These are phyloP conservation scores for Paramecium sonneborni DNA, from an alignment of 73 alveolate genomes.

Conservation along the genomic window DNA sequence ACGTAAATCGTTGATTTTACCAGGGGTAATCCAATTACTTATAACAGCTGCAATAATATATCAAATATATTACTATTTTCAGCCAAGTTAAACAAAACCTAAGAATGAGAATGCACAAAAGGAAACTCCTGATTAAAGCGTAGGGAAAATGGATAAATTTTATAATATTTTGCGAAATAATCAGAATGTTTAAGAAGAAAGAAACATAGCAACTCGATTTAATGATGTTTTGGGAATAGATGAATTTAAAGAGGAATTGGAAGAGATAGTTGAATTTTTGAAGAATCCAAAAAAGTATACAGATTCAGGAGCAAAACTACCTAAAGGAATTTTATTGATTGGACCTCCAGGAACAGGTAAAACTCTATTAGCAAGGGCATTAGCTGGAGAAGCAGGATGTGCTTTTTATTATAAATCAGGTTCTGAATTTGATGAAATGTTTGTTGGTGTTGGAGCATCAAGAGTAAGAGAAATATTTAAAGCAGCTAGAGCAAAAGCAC, in stretches of 20 bases:
- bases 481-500: slow-evolving; percentile 84
- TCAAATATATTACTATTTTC: background rate
- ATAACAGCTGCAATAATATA: background rate
- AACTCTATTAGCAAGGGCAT: slow-evolving; percentile 92
- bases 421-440: slow-evolving; percentile 89
- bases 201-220: slow-evolving; percentile 68
- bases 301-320: slow-evolving; percentile 83
- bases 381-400: slow-evolving; percentile 93
- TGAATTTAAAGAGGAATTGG: slow-evolving; percentile 84
- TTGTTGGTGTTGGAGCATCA: slow-evolving; percentile 89
- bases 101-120: background rate
- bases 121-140: background rate
- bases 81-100: background rate
- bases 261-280: slow-evolving; percentile 75
- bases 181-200: slow-evolving; percentile 50
- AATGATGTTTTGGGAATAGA: slow-evolving; percentile 87
- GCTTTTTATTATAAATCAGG: slow-evolving; percentile 84
- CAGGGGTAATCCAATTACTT: background rate
- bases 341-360: slow-evolving; percentile 94
- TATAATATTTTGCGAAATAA: background rate
- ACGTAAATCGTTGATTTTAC: background rate
- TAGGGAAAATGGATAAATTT: background rate
- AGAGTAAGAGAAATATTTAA: slow-evolving; percentile 83
- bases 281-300: slow-evolving; percentile 73
- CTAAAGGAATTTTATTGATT: slow-evolving; percentile 77